A percentile compares a stretch with the other conserved stretches of the same genome.
Conservation (phyloP, 2,329 filamentous ascomycete species). For the Xylariaceae sp. region DNA sequence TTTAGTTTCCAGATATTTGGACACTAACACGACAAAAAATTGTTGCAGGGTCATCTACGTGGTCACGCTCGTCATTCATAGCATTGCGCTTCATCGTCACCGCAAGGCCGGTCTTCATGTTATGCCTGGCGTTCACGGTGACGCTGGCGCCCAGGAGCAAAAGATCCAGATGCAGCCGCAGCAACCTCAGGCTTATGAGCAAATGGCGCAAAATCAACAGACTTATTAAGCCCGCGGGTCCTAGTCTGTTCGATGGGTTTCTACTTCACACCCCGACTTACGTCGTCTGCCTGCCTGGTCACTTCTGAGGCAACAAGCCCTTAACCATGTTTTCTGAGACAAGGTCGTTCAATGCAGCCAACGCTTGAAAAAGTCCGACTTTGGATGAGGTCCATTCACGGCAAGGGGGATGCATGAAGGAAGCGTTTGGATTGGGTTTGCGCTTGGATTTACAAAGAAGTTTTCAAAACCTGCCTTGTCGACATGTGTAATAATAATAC, state of each 20-base stretch:
- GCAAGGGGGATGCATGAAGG: too few species aligned
- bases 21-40: background rate
- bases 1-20: too few species aligned
- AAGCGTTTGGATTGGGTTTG: too few species aligned
- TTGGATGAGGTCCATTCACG: too few species aligned
- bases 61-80: conserved; percentile 37
- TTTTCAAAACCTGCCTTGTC: too few species aligned
- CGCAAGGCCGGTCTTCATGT: conserved; percentile 39
- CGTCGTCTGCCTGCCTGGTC: background rate
- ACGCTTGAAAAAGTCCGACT: background rate
- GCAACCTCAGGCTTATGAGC: conserved; percentile 15
- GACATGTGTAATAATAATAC: too few species aligned
- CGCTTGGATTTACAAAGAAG: too few species aligned
- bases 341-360: too few species aligned
- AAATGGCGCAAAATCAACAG: conserved; percentile 10
- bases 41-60: conserved; percentile 38
- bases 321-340: too few species aligned
- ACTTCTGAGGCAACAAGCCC: background rate
- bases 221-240: background rate
- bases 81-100: conserved; percentile 39
- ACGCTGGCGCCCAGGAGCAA: conserved; percentile 7
- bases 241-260: background rate
- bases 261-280: background rate
- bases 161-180: conserved; percentile 29
- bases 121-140: conserved; percentile 25